Conservation (phyloP, 331 rosid genomes). For the Rosa hybrid region DNA sequence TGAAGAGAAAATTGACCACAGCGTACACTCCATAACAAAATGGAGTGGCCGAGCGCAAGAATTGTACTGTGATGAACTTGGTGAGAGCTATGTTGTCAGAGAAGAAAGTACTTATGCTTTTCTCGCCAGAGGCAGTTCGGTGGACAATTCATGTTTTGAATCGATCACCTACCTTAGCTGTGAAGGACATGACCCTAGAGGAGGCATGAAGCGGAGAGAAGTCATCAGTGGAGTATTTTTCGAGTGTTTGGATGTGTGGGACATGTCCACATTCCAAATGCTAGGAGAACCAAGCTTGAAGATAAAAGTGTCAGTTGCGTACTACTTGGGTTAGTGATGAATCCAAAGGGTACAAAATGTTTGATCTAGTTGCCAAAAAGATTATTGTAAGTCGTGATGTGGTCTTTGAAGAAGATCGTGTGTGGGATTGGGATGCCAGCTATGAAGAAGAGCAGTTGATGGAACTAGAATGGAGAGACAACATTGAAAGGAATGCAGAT, state of each 20-base stretch:
- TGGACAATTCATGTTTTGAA: background rate
- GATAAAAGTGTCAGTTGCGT: background rate
- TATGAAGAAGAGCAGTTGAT: background rate
- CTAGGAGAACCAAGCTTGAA: background rate
- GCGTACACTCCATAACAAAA: background rate
- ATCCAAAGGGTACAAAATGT: conserved; percentile 1
- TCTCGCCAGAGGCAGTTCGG: background rate
- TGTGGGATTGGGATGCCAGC: background rate
- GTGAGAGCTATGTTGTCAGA: background rate
- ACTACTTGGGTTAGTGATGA: background rate
- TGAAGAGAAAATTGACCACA: background rate
- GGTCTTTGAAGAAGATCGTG: conserved; percentile 3
- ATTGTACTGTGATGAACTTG: background rate
- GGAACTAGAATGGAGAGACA: background rate
- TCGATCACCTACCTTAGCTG: background rate
- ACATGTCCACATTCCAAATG: background rate
- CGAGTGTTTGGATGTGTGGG: background rate
- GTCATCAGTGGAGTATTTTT: background rate
- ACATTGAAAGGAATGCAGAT: background rate
- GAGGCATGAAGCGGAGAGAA: background rate
- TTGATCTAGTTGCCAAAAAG: background rate
- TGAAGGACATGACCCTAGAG: background rate
- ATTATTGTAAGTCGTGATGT: no score
- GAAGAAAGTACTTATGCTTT: background rate
- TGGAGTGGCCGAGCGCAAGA: background rate